These are phyloP conservation scores for Agapanthus africanus DNA, from an alignment of 106 monocot species.

Conservation along the genomic window DNA sequence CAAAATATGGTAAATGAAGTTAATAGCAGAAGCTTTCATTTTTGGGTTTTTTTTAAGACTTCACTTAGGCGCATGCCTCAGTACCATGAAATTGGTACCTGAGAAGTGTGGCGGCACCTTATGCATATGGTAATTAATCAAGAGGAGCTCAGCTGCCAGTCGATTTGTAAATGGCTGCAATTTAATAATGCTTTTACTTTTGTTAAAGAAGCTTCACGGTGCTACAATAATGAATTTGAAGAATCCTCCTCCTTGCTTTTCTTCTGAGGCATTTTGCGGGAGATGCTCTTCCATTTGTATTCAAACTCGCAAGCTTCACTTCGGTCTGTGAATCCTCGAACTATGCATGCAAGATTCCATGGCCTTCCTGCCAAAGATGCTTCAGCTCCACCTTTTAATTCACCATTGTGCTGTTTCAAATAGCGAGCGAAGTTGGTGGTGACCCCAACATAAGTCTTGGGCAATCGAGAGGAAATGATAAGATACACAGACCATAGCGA, in stretches of 20 bases:
- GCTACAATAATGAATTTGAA: slow-evolving; percentile 31
- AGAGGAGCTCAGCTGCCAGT: slow-evolving; percentile 31
- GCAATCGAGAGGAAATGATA: slow-evolving; percentile 42
- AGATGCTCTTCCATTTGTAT: slow-evolving; percentile 70
- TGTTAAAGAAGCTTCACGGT: slow-evolving; percentile 49
- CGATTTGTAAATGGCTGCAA: slow-evolving; percentile 33
- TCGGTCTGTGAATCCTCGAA: slow-evolving; percentile 53
- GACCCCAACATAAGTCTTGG: slow-evolving; percentile 62
- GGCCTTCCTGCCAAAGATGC: slow-evolving; percentile 58
- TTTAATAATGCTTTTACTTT: slow-evolving; percentile 28
- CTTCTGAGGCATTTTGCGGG: slow-evolving; percentile 43
- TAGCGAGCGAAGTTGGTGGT: slow-evolving; percentile 63
- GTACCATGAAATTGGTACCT: too few species aligned
- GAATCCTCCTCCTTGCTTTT: slow-evolving; percentile 17
- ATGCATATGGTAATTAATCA: too few species aligned
- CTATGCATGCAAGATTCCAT: slow-evolving; percentile 55
- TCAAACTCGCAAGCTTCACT: slow-evolving; percentile 75
- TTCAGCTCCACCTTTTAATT: slow-evolving; percentile 68
- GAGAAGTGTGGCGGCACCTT: too few species aligned
- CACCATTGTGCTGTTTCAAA: slow-evolving; percentile 79
- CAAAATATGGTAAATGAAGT: too few species aligned
- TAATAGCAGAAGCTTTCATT: too few species aligned
- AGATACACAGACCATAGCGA: slow-evolving; percentile 53
- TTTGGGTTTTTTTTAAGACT: too few species aligned
- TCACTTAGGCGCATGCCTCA: too few species aligned